Evolutionary conservation across 2,329 filamentous ascomycete species (phyloP).

Genomic region (Orbilia brochopaga): DNA sequence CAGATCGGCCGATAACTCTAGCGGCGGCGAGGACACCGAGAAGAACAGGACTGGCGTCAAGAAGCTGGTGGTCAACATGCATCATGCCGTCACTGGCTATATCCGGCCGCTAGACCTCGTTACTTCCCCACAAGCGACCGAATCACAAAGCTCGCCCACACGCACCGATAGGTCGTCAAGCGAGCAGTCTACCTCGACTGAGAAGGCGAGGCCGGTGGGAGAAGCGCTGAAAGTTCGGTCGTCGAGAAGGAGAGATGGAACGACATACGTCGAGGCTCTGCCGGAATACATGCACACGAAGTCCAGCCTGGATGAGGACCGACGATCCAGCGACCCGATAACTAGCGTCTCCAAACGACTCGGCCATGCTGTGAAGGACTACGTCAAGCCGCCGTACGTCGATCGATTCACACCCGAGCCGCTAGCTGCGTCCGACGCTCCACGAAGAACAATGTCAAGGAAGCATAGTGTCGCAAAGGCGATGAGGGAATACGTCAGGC

Average conservation of each 20-base stretch:
- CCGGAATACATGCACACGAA: slow-evolving; percentile 32
- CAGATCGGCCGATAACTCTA: slow-evolving; percentile 16
- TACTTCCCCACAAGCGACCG: background rate
- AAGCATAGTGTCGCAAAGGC: slow-evolving; percentile 25
- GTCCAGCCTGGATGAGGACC: slow-evolving; percentile 26
- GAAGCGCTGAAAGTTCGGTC: slow-evolving; percentile 23
- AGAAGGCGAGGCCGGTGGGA: slow-evolving; percentile 2
- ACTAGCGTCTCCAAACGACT: slow-evolving; percentile 36
- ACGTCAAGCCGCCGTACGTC: slow-evolving; percentile 42
- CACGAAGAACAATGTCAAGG: slow-evolving; percentile 18
- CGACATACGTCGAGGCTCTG: slow-evolving; percentile 30
- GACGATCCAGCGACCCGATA: slow-evolving; percentile 11
- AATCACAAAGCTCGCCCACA: slow-evolving; percentile 10
- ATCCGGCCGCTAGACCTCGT: slow-evolving; percentile 26
- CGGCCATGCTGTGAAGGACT: slow-evolving; percentile 36
- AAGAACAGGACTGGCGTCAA: slow-evolving; percentile 42
- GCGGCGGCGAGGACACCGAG: slow-evolving; percentile 29
- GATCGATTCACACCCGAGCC: slow-evolving; percentile 47
- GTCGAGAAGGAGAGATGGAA: slow-evolving; percentile 24
- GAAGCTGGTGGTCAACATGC: slow-evolving; percentile 42
- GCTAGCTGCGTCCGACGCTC: slow-evolving; percentile 16
- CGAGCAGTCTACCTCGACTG: slow-evolving; percentile 5
- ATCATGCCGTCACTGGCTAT: slow-evolving; percentile 41
- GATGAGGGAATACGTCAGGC: slow-evolving; percentile 40
- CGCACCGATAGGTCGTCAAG: slow-evolving; percentile 7